These are phyloP conservation scores for Colletotrichum spinosum DNA, from an alignment of 2,329 filamentous ascomycete species.

Conservation along the genomic window DNA sequence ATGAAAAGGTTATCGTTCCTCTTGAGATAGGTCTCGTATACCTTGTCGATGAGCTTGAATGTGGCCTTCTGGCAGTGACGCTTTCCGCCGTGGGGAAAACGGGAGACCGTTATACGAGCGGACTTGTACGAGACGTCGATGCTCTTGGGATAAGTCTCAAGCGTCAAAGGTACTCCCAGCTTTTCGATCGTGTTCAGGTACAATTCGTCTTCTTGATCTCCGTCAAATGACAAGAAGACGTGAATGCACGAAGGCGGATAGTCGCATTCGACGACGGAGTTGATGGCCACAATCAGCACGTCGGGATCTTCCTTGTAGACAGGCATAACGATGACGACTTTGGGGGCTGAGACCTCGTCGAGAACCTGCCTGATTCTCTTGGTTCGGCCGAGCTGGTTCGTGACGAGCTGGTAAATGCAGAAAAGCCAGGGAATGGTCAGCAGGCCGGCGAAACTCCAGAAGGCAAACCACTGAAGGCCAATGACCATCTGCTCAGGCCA, in stretches of 20 bases:
- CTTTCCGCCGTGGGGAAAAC: slow-evolving; percentile 94
- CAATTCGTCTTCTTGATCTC: slow-evolving; percentile 87
- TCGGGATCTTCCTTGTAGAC: slow-evolving; percentile 93
- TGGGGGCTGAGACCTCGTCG: slow-evolving; percentile 87
- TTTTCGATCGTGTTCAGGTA: slow-evolving; percentile 89
- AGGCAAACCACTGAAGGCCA: slow-evolving; percentile 92
- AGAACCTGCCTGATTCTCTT: slow-evolving; percentile 87
- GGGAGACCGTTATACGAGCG: slow-evolving; percentile 88
- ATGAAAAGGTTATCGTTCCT: slow-evolving; percentile 93
- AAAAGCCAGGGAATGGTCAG: slow-evolving; percentile 92
- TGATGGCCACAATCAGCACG: slow-evolving; percentile 84
- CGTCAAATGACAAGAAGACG: slow-evolving; percentile 95
- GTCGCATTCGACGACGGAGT: slow-evolving; percentile 93
- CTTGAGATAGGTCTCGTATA: slow-evolving; percentile 88
- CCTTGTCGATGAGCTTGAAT: slow-evolving; percentile 91
- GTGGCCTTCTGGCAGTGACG: slow-evolving; percentile 93
- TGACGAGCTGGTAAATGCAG: slow-evolving; percentile 91
- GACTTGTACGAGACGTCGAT: slow-evolving; percentile 89
- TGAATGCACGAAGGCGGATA: slow-evolving; percentile 94
- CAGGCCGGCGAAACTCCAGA: slow-evolving; percentile 90
- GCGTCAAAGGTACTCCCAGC: slow-evolving; percentile 82
- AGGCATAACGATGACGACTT: slow-evolving; percentile 96
- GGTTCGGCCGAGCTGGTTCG: slow-evolving; percentile 83
- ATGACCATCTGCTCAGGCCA: slow-evolving; percentile 78
- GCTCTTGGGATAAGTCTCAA: slow-evolving; percentile 85